Evolutionary conservation across 2,329 filamentous ascomycete genomes (phyloP), one percentile per base, ranked within the genome.

Genomic region (Aureobasidium sp.): DNA sequence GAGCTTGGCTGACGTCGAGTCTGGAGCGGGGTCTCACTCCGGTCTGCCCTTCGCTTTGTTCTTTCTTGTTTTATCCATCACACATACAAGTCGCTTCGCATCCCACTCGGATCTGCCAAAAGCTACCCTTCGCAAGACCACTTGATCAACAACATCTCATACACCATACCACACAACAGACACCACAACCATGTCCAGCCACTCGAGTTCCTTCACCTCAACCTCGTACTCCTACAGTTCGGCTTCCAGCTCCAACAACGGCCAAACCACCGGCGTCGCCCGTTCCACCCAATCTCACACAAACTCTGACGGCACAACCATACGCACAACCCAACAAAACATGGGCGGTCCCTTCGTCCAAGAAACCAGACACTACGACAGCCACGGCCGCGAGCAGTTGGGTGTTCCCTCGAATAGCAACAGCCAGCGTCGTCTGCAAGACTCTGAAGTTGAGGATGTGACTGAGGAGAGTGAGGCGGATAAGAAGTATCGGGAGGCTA

Each of bases 401-500:
- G 61, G n/a, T 12, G 63, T 56, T 22, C 64, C 65, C 19, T 40
- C 60, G 6, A 56, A 35, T 11, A 61, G 22, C 7, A 47, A 44
- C 31, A 24, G 37, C 19, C 35, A 64, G 22, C 19, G 56, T 19
- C 58, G 67, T 11, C 62, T 61, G 19, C 59, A 61, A 40, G 59
- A 53, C 5, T 29, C 39, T 9, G 59, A 66, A 40, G 69, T 72
- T 29, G 68, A 71, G 60, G 67, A 72, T 62, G 68, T 70, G 35
- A 68, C 59, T 2, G 70, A 70, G 42, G 69, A 73, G 53, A 68
- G 73, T 1, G 71, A 74, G 50, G 68, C 68, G 2, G 73, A 74
- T 62, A 72, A 69, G 65, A 47, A 72, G 60, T 77, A 75, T 64
- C 72, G 73, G 63, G 72, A 77, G 67, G 69, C 68, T 24, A 77